Conservation (phyloP, 805 yeast species). For the Yamadazyma kitorensis region DNA sequence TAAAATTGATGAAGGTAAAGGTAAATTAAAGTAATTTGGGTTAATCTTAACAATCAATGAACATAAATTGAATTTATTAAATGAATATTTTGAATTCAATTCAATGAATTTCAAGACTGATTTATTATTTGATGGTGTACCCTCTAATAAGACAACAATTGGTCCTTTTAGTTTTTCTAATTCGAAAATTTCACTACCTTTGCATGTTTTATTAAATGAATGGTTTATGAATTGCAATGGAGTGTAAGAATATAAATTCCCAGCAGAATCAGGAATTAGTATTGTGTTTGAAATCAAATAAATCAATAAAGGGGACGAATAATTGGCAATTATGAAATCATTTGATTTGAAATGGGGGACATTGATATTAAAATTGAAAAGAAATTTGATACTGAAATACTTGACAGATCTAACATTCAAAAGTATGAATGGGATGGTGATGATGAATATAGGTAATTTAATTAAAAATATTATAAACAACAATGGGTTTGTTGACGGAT, state of each 20-base stretch:
- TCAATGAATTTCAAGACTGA: slow-evolving; percentile 59
- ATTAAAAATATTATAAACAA: slow-evolving; percentile 13
- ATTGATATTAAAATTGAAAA: slow-evolving; percentile 36
- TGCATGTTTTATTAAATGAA: slow-evolving; percentile 15
- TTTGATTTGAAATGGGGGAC: slow-evolving; percentile 41
- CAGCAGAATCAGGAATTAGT: slow-evolving; percentile 37
- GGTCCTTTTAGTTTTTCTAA: too few species aligned
- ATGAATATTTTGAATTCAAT: slow-evolving; percentile 15
- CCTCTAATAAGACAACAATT: slow-evolving; percentile 63
- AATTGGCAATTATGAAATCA: slow-evolving; percentile 56
- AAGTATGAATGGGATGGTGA: slow-evolving; percentile 14
- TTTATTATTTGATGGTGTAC: slow-evolving; percentile 82
- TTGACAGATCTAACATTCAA: slow-evolving; percentile 19
- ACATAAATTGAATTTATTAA: slow-evolving; percentile 27
- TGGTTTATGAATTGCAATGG: slow-evolving; percentile 25
- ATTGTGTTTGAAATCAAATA: slow-evolving; percentile 44
- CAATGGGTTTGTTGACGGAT: slow-evolving; percentile 16
- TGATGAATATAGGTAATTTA: slow-evolving; percentile 30
- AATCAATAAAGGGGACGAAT: slow-evolving; percentile 23
- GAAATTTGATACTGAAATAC: slow-evolving; percentile 18
- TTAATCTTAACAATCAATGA: slow-evolving; percentile 36
- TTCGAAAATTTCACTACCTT: too few species aligned
- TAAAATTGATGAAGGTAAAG: slow-evolving; percentile 26
- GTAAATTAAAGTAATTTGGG: slow-evolving; percentile 36
- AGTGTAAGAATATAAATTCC: slow-evolving; percentile 27